Evolutionary conservation across 2,329 filamentous ascomycete genomes (phyloP), one percentile per base, ranked within the genome.

Genomic region (Tolypocladium endophyticum): DNA sequence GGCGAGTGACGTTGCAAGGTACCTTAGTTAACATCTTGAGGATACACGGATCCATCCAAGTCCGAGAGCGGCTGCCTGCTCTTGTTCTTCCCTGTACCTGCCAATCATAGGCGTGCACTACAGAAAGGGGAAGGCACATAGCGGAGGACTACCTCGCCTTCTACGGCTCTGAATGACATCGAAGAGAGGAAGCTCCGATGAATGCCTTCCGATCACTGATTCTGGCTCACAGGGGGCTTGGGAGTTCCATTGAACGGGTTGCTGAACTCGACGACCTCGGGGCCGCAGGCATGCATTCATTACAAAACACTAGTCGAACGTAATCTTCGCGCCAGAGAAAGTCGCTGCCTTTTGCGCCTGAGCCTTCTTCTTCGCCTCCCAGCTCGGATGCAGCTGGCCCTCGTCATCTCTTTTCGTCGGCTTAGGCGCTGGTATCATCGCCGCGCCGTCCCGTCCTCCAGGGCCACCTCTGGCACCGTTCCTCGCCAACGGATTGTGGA

Each of bases 361-460:
- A 4, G 66, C 66, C 58, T 64, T 64, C 60, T 67, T 68, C 50
- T 61, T 65, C 1, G 66, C 66, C 41, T 61, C 65, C 66, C 66
- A 68, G 58, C 66, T 68, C 14, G 66, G 66, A 75, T 89, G 86
- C 65, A 88, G 69, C 4, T 79, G 64, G 0, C 82, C 80, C 14
- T 81, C 76, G 57, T 82, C 79, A 62, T 78, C 76, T 63, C 74
- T 78, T 59, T 73, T 70, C 30, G 70, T 65, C 20, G 71, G 70
- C 64, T 70, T 74, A 5, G 67, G 66, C 55, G 65, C 69, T 23
- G 66, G 63, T 54, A 59, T 58, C 50, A 62, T 58, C 56, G 62
- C 60, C 62, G 43, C 56, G 56, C 52, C 54, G 36, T 58, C 33
- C 59, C 58, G 56, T 61, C 28, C 50, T 30, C 9, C 57, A 16